These are phyloP conservation scores for Trametes cubensis DNA, from an alignment of 768 basidiomycete genomes.

Conservation along the genomic window DNA sequence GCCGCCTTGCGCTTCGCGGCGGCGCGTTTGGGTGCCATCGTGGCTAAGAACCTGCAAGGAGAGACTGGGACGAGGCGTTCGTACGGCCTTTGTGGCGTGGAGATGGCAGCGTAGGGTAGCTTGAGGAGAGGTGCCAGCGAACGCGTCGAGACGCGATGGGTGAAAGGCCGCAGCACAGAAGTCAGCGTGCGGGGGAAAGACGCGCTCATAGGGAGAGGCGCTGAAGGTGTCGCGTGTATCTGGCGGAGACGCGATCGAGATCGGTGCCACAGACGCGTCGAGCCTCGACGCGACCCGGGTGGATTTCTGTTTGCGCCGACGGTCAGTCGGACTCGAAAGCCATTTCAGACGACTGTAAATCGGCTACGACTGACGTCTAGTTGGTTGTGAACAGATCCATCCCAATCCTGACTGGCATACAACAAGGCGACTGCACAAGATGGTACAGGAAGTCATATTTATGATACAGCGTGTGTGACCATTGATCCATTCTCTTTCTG, in stretches of 20 bases:
- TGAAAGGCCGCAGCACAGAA: background rate
- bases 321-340: too few species aligned
- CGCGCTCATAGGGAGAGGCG: slow-evolving; percentile 9
- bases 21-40: slow-evolving; percentile 24
- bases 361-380: too few species aligned
- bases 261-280: slow-evolving; percentile 27
- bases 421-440: slow-evolving; percentile 12
- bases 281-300: background rate
- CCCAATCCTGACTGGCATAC: too few species aligned
- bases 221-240: background rate
- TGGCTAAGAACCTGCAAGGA: background rate
- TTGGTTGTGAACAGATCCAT: too few species aligned
- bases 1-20: slow-evolving; percentile 24
- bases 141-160: background rate
- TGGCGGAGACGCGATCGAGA: slow-evolving; percentile 7
- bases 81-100: too few species aligned
- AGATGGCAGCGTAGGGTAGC: background rate
- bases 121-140: background rate
- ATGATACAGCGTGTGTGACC: background rate
- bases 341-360: too few species aligned
- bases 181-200: slow-evolving; percentile 5
- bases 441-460: background rate
- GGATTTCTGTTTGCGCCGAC: too few species aligned
- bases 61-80: too few species aligned
- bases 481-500: background rate